Evolutionary conservation across 768 basidiomycete species (phyloP), one percentile per base, ranked within the genome.

Genomic region (Psilocybe sp.): DNA sequence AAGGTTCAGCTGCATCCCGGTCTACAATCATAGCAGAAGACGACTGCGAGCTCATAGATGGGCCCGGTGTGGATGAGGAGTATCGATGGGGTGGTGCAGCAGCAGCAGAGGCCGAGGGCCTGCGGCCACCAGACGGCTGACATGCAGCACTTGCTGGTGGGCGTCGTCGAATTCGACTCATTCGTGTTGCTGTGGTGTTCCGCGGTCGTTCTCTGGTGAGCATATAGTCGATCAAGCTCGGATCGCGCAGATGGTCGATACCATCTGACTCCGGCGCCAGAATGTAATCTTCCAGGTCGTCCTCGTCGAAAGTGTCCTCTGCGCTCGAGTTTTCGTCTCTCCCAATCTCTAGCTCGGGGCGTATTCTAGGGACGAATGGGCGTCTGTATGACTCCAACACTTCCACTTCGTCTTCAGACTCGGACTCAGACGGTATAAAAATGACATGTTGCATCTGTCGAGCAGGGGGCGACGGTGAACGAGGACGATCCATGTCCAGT

Each of bases 221-320:
- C 87, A 89, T 89, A 61, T 80, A 81, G 55, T 89, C 84, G 41
- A 89, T 85, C 45, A 86, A 61, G 58, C 72, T 80, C 62, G 60
- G 74, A 53, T 71, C 76, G 63, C 68, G 72, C 47, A 57, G 8
- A 53, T 58, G 47, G 32, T 19, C 28, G 11, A 28, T 39, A 38
- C 31, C 38, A 10, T 40, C 32, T 18, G 23, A 48, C 35, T 44
- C 54, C 36, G 38, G 37, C 9, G 44, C 36, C 16, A 44, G 46
- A 28, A 51, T 49, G 23, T 58, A 51, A 10, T 44, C 33, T 14
- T 39, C 45, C 40, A 50, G 11, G 10, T 52, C 52, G n/a, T 60
- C 57, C 10, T 64, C 56, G 9, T 50, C 46, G 40, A 55, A 54
- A 8, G 54, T 54, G 18, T 59, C 56, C 19, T 50, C 47, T 13